Percentiles rank a stretch among this genome's conserved stretches.
phyloP scores from a whole-genome alignment of 2,329 filamentous ascomycete genomes.

The Periglandula ipomoeae region DNA sequence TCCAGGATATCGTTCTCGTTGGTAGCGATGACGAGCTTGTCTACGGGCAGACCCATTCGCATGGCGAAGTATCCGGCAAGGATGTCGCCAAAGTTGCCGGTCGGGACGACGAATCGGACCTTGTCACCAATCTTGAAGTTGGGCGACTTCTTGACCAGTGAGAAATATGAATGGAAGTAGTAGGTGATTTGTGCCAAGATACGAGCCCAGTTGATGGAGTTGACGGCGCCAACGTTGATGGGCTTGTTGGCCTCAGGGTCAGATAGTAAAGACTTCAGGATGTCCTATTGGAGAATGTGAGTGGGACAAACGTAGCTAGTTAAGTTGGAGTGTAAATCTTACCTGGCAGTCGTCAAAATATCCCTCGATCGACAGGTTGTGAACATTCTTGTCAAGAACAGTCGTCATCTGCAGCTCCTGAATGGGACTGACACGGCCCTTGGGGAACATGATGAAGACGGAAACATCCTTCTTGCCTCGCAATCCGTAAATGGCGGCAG shows the following conservation, averaged over 20 bases:
- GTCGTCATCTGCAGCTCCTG: constrained; percentile 98
- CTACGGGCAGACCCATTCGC: constrained; percentile 77
- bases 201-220: constrained; percentile 93
- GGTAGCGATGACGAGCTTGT: constrained; percentile 86
- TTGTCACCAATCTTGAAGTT: constrained; percentile 56
- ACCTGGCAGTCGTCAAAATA: constrained; percentile 95
- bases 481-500: constrained; percentile 90
- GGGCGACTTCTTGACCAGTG: constrained; percentile 53
- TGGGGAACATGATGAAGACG: constrained; percentile 88
- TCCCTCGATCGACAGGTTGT: constrained; percentile 81
- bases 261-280: constrained; percentile 85
- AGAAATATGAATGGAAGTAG: constrained; percentile 93
- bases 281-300: constrained; percentile 49
- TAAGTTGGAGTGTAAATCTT: constrained; percentile 14
- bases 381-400: constrained; percentile 79
- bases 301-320: too few relatives aligned
- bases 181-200: constrained; percentile 96
- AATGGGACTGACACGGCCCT: constrained; percentile 81
- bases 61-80: constrained; percentile 88
- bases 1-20: constrained; percentile 98
- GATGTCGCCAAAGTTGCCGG: constrained; percentile 95
- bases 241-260: constrained; percentile 75
- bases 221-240: constrained; percentile 83
- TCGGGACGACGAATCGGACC: constrained; percentile 82
- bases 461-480: constrained; percentile 95